phyloP scores from a whole-genome alignment of 345 rosid species.

The Nephelium lappaceum region DNA sequence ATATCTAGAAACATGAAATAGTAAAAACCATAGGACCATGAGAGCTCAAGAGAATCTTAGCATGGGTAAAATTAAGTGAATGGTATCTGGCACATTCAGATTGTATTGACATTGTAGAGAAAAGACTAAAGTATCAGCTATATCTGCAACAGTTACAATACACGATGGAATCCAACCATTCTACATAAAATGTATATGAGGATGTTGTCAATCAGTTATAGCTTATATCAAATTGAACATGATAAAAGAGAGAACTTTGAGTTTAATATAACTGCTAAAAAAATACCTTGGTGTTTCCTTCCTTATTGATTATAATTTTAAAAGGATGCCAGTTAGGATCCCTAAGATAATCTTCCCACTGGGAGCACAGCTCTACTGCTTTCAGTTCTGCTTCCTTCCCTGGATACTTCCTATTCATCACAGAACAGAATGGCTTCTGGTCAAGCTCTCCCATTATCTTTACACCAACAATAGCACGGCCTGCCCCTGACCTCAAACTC shows the following conservation, averaged over 20 bases:
- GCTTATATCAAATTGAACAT: background rate
- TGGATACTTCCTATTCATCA: conserved; percentile 39
- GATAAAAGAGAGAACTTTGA: background rate
- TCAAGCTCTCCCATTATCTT: conserved; percentile 65
- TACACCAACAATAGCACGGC: conserved; percentile 32
- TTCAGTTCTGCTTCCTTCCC: conserved; percentile 37
- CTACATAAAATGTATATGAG: background rate
- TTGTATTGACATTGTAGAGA: background rate
- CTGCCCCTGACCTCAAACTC: conserved; percentile 19
- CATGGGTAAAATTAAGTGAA: background rate
- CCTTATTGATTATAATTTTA: conserved; percentile 26
- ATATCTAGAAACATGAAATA: background rate
- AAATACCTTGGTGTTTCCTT: conserved; percentile 36
- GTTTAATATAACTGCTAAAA: background rate
- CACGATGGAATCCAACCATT: background rate
- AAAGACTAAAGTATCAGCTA: background rate
- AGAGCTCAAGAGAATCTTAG: background rate
- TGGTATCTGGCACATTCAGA: background rate
- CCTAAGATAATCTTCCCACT: conserved; percentile 44
- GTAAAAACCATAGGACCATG: background rate
- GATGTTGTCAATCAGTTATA: background rate
- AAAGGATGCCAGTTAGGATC: conserved; percentile 59
- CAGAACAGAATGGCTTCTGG: conserved; percentile 35
- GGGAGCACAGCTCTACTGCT: conserved; percentile 46
- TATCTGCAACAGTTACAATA: background rate